Evolutionary conservation across 305 asterid genomes (phyloP), one percentile per base, ranked within the genome.

Genomic region (Ruellia speciosa): DNA sequence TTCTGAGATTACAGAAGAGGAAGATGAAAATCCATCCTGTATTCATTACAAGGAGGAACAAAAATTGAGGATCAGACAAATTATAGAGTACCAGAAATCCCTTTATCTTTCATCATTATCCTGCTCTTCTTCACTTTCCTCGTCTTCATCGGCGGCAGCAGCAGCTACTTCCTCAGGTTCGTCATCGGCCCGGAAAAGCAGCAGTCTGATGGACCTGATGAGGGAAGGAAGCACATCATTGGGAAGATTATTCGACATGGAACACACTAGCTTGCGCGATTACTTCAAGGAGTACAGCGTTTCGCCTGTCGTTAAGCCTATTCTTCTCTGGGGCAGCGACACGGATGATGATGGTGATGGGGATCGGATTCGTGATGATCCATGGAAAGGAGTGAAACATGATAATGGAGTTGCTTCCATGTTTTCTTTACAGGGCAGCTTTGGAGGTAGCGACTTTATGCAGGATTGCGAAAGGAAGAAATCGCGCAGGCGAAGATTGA

Each of bases 301-400:
- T 28, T 77, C 95, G 14, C 88, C 90, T 0, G 39, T 75, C 0
- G 58, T 83, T 45, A 88, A 73, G 63, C 93, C 93, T 28, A 76
- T 83, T 60, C 76, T 60, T 49, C 58, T 88, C 54, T 83, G 95
- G 95, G 93, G 93, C 12, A 84, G 94, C 39, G 88, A 80, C 19
- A 13, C 70, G 12, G 86, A 80, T 59, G 69, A 70, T 45, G 77
- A 43, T n/a, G 49, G 0, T n/a, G 15, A 11, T 24, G 31, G 31
- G 3, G 31, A 4, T 24, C 31, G 31, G 16, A 52, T 40, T n/a
- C 76, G 49, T 59, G 56, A 71, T 31, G 94, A 72, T 76, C 90
- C 94, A 9, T 86, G 90, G 90, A 65, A 63, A 0, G 64, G 65
- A 1, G 62, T 75, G 14, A 72, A 31, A 66, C 57, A 61, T 16